These are phyloP conservation scores for Knufia petricola DNA, from an alignment of 2,329 filamentous ascomycete species.

Conservation along the genomic window DNA sequence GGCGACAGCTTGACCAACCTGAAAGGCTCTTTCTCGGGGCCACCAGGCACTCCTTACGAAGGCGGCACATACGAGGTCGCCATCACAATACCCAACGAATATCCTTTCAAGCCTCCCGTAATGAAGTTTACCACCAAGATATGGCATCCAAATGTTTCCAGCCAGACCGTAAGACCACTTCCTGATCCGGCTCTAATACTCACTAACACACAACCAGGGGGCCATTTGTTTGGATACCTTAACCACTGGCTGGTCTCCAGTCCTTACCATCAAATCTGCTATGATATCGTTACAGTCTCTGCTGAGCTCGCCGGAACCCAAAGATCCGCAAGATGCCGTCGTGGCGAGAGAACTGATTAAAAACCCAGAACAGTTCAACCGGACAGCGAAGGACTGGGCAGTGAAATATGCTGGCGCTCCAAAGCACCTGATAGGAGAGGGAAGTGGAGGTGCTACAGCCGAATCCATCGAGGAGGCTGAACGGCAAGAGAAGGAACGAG, in stretches of 20 bases:
- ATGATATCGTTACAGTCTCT: constrained; percentile 88
- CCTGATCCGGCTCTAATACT: background rate
- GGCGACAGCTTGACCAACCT: constrained; percentile 69
- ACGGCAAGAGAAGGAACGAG: constrained; percentile 38
- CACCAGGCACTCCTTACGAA: constrained; percentile 87
- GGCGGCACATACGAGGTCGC: constrained; percentile 75
- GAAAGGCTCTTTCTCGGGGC: constrained; percentile 71
- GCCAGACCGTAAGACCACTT: constrained; percentile 62
- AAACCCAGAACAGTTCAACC: constrained; percentile 67
- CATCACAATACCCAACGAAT: constrained; percentile 76
- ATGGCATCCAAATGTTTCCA: constrained; percentile 96
- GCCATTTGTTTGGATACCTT: constrained; percentile 95
- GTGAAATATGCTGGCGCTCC: constrained; percentile 73
- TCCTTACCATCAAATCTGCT: constrained; percentile 91
- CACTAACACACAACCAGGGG: constrained; percentile 47
- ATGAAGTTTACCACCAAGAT: constrained; percentile 92
- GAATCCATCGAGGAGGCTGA: constrained; percentile 47
- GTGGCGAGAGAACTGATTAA: constrained; percentile 83
- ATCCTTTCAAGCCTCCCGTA: constrained; percentile 82
- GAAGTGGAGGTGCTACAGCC: constrained; percentile 43
- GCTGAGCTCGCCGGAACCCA: constrained; percentile 85
- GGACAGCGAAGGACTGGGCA: constrained; percentile 83
- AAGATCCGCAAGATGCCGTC: constrained; percentile 92
- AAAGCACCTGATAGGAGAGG: constrained; percentile 43
- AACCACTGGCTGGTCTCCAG: constrained; percentile 82